Conservation (phyloP, 1,139 yeast genomes). For the Yamadazyma sp. region DNA sequence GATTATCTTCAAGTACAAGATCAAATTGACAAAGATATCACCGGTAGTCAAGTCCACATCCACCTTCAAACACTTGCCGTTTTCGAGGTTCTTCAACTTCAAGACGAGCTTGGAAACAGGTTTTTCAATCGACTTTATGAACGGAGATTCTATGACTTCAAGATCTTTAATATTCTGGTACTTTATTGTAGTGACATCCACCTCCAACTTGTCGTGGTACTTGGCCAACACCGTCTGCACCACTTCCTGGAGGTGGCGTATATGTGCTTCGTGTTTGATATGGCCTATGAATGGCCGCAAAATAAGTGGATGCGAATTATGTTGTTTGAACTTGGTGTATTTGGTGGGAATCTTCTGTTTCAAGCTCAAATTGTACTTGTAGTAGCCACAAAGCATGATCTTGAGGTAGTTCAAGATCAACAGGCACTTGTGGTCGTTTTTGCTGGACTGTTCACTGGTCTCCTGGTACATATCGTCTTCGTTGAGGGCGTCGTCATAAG, state of each 20-base stretch:
- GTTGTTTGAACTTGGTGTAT: constrained; percentile 52
- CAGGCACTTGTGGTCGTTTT: constrained; percentile 49
- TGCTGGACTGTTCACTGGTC: constrained; percentile 30
- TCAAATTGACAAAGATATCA: constrained; percentile 42
- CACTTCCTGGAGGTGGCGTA: constrained; percentile 25
- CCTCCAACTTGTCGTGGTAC: constrained; percentile 20
- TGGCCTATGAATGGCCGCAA: constrained; percentile 70
- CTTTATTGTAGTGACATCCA: constrained; percentile 21
- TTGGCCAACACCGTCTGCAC: constrained; percentile 43
- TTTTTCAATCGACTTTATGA: constrained; percentile 39
- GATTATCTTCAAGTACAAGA: constrained; percentile 32
- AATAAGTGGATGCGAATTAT: constrained; percentile 49
- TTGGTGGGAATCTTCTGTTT: constrained; percentile 50
- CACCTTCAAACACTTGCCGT: constrained; percentile 24
- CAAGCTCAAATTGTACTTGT: constrained; percentile 48
- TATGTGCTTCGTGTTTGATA: constrained; percentile 58
- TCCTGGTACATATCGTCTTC: constrained; percentile 42
- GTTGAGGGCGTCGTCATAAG: constrained; percentile 41
- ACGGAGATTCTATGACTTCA: constrained; percentile 29
- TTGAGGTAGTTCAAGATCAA: constrained; percentile 53
- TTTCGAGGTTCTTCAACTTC: constrained; percentile 8
- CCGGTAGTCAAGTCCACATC: constrained; percentile 37
- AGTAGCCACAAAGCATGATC: constrained; percentile 61
- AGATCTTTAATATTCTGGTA: constrained; percentile 25
- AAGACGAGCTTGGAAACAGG: constrained; percentile 29